Percentiles rank a stretch among this genome's conserved stretches.
Evolutionary conservation across 495 filamentous ascomycete genomes (phyloP).

Genomic region (Filosporella fistucella): DNA sequence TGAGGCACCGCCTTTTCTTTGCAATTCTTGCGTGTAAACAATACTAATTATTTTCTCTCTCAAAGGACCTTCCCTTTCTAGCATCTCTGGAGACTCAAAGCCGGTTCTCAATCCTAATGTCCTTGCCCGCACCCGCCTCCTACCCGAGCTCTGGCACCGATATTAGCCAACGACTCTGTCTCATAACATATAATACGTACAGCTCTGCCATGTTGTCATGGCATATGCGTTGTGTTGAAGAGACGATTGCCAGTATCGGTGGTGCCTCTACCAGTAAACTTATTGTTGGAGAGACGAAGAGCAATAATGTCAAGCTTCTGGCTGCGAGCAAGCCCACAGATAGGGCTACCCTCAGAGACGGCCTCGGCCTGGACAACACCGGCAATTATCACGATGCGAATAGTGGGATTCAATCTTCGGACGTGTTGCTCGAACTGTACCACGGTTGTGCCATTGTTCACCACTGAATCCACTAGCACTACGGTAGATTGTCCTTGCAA

Average conservation of each 20-base stretch:
- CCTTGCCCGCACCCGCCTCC: no score
- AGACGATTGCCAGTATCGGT: conserved; percentile 58
- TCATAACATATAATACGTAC: neutral
- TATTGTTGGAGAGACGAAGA: conserved; percentile 50
- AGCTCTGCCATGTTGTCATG: conserved; percentile 1
- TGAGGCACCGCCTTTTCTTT: no score
- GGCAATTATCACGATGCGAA: conserved; percentile 52
- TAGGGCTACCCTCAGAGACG: conserved; percentile 26
- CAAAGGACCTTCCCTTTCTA: no score
- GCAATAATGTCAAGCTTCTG: conserved; percentile 39
- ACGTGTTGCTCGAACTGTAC: conserved; percentile 50
- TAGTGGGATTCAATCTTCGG: conserved; percentile 33
- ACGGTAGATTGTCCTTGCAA: conserved; percentile 37
- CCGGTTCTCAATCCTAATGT: no score
- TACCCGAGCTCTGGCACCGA: neutral
- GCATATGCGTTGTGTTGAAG: conserved; percentile 49
- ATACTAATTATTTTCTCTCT: no score
- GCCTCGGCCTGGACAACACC: conserved; percentile 48
- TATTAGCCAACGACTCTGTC: neutral
- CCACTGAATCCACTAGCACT: conserved; percentile 57
- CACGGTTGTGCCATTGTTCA: conserved; percentile 53
- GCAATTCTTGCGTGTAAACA: no score
- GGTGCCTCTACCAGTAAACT: conserved; percentile 43
- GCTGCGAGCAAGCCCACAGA: conserved; percentile 23
- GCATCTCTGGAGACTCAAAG: no score